Base-by-base conservation (phyloP, 768 basidiomycete genomes). In the Russula vinacea region DNA sequence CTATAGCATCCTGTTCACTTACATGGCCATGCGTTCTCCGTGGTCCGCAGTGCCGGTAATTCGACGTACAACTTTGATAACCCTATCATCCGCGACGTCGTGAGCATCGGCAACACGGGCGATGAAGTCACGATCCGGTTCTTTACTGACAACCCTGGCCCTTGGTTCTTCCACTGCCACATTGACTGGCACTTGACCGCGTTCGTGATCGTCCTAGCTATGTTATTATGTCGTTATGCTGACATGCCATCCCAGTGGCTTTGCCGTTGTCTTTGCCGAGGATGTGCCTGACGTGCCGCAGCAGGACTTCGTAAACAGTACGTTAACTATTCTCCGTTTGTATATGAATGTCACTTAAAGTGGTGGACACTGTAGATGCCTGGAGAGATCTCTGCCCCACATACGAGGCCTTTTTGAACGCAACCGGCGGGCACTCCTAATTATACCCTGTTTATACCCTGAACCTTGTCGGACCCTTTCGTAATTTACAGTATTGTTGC, bases 181-280 rank as follows among this genome's bases (percentile, higher is more conserved):
- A 73, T 74, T 32, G 69, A 67, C 39, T 73, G 73, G 73, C 73
- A 73, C 54, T 62, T 73, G 26, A 54, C 11, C 24, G 57, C 60
- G 72, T 24, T 83, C 87, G 1, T 84, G 89, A 72, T 89, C 87
- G 77, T 85, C 22, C 85, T 17, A 81, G 81, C 26, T 84, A 84
- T 79, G 73, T 73, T 62, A 63, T 71, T 47, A 70, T 72, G 56
- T 71, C 22, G 14, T 56, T 9, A 37, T 52, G 17, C 16, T 57
- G 42, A 62, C 13, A 14, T 3, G n/a, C 24, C 6, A 24, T 32
- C 3, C 26, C 40, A 62, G 61, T 44, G 65, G 65, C 10, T 66
- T 66, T 47, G 65, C 65, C 3, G 62, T 47, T 24, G 62, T 66
- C 32, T 64, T 66, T 35, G 62, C 57, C n/a, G 65, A 66, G 50